Conservation (phyloP, 345 rosid species). For the Syzygium aqueum region DNA sequence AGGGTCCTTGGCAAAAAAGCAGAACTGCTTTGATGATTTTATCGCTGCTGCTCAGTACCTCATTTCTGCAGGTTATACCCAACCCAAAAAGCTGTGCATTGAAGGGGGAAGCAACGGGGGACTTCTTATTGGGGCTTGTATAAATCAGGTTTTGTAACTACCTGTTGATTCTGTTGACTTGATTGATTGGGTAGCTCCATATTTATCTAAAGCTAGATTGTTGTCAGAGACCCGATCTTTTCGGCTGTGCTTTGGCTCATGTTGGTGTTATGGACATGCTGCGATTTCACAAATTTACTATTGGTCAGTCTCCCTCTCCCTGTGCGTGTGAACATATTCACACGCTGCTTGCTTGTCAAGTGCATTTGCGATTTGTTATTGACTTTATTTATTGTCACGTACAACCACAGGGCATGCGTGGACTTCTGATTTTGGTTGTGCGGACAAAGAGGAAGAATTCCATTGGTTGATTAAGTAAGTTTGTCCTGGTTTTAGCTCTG, state of each 20-base stretch:
- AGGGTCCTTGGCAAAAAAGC: conserved; percentile 70
- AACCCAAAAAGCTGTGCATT: conserved; percentile 61
- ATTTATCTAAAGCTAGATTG: background rate
- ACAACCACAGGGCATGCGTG: conserved; percentile 73
- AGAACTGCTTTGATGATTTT: conserved; percentile 90
- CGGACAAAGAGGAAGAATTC: conserved; percentile 85
- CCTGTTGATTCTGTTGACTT: conserved; percentile 1
- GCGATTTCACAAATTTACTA: conserved; percentile 87
- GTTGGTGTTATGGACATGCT: conserved; percentile 99
- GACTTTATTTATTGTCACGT: background rate
- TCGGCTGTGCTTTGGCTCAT: conserved; percentile 95
- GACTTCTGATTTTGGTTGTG: conserved; percentile 85
- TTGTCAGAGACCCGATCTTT: conserved; percentile 89
- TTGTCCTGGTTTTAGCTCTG: background rate
- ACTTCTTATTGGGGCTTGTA: conserved; percentile 86
- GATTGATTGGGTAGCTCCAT: background rate
- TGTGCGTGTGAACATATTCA: background rate
- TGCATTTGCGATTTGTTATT: background rate
- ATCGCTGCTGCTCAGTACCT: conserved; percentile 71
- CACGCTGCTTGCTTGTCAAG: background rate
- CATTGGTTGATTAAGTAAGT: conserved; percentile 87
- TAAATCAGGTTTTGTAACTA: conserved; percentile 58
- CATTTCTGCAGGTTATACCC: conserved; percentile 70
- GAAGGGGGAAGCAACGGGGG: conserved; percentile 99
- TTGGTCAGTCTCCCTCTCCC: conserved; percentile 38